Evolutionary conservation across 208 protist species (phyloP).

Genomic region (Vickermania ingenoplastis): DNA sequence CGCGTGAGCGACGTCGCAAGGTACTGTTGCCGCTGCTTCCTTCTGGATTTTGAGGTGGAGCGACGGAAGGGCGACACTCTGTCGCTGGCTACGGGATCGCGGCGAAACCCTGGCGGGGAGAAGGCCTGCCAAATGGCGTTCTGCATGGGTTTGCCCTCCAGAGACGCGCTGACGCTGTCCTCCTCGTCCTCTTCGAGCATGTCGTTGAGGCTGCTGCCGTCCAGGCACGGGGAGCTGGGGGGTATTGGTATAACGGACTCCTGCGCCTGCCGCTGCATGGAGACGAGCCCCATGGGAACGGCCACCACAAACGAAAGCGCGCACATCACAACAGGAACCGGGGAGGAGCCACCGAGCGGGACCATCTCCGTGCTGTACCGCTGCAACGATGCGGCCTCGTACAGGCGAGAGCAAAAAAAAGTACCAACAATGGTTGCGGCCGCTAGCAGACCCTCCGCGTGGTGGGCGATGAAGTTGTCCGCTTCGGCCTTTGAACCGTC

Average conservation of each 20-base stretch:
- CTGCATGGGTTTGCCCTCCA: background rate
- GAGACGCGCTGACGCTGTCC: background rate
- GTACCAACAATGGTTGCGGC: constrained; percentile 38
- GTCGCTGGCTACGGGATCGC: background rate
- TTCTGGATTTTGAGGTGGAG: background rate
- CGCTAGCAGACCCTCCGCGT: constrained; percentile 63
- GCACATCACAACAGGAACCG: constrained; percentile 32
- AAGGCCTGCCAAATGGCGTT: background rate
- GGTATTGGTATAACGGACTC: constrained; percentile 22
- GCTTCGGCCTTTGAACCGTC: constrained; percentile 17
- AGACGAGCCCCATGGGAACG: constrained; percentile 60
- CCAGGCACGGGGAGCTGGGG: constrained; percentile 11
- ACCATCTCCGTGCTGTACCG: background rate
- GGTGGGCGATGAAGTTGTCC: constrained; percentile 30
- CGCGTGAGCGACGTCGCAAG: background rate
- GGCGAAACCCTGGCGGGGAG: background rate
- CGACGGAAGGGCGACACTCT: background rate
- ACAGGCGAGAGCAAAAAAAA: constrained; percentile 41
- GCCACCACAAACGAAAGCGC: constrained; percentile 39
- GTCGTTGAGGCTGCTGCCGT: constrained; percentile 9
- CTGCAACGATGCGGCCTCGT: constrained; percentile 16
- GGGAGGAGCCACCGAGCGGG: constrained; percentile 11
- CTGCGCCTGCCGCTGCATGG: constrained; percentile 49
- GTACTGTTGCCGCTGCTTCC: background rate
- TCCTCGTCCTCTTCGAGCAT: background rate